A percentile compares a stretch with the other conserved stretches of the same genome.
These are phyloP conservation scores for Mycena pura DNA, from an alignment of 768 basidiomycete species.

Conservation along the genomic window DNA sequence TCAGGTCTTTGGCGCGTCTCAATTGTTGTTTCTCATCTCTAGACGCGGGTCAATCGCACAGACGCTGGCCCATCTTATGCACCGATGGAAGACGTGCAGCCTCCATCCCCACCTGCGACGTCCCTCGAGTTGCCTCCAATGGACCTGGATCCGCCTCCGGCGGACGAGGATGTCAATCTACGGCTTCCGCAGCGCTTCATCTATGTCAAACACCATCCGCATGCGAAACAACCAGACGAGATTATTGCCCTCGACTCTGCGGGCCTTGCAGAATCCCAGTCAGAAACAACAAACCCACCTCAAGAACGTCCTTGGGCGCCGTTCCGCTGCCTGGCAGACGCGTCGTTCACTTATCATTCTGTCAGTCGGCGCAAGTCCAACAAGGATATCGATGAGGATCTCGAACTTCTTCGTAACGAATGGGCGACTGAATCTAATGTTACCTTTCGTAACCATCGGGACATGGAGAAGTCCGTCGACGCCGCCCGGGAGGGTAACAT, in stretches of 20 bases:
- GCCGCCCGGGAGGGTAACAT: constrained; percentile 15
- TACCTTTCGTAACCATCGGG: constrained; percentile 20
- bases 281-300: no score
- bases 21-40: no score
- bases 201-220: constrained; percentile 8
- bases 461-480: constrained; percentile 9
- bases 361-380: constrained; percentile 15
- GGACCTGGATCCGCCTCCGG: background rate
- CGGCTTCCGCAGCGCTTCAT: constrained; percentile 9
- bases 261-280: background rate
- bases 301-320: constrained; percentile 25
- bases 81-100: background rate
- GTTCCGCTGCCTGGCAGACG: constrained; percentile 23
- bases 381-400: constrained; percentile 16
- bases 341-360: constrained; percentile 20
- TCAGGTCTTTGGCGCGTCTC: no score
- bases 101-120: background rate
- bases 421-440: constrained; percentile 4
- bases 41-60: no score
- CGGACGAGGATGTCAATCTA: background rate
- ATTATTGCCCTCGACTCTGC: constrained; percentile 1
- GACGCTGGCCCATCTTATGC: no score
- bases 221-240: no score
- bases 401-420: background rate
- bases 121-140: background rate